A percentile compares a stretch with the other conserved stretches of the same genome.
Evolutionary conservation across 106 monocot genomes (phyloP).

Genomic region (Dendrobium chrysotoxum): DNA sequence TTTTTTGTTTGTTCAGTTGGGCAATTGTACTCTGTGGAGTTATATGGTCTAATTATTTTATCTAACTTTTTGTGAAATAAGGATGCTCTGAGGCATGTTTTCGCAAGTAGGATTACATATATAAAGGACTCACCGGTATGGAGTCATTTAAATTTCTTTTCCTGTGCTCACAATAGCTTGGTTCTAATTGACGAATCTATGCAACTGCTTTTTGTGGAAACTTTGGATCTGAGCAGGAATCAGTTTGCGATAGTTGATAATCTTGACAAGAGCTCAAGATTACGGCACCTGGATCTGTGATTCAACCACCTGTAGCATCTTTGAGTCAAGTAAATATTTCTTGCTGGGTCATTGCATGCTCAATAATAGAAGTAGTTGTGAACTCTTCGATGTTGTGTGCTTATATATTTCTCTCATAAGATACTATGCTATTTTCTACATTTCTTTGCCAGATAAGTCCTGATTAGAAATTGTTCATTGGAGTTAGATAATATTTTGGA

Average conservation of each 20-base stretch:
- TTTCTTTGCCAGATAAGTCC: background rate
- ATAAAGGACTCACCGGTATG: slow-evolving; percentile 82
- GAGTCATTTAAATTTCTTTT: slow-evolving; percentile 64
- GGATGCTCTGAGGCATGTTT: slow-evolving; percentile 94
- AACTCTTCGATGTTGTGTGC: background rate
- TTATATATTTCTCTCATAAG: background rate
- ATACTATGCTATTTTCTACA: slow-evolving; percentile 1
- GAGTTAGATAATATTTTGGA: background rate
- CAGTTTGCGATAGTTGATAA: slow-evolving; percentile 78
- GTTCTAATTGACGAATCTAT: slow-evolving; percentile 94
- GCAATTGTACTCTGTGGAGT: background rate
- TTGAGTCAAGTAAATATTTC: slow-evolving; percentile 59
- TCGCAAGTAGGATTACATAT: slow-evolving; percentile 84
- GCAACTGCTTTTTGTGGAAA: slow-evolving; percentile 76
- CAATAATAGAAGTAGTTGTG: background rate
- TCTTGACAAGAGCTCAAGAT: slow-evolving; percentile 52
- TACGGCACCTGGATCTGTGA: slow-evolving; percentile 77
- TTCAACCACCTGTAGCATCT: slow-evolving; percentile 82
- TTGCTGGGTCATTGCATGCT: background rate
- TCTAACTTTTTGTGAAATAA: slow-evolving; percentile 16
- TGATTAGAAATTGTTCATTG: background rate
- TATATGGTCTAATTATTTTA: background rate
- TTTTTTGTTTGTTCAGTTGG: background rate
- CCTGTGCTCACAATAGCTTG: slow-evolving; percentile 80
- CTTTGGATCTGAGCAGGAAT: slow-evolving; percentile 85